Conservation (phyloP, 2,329 filamentous ascomycete species). For the Diaporthe sp. region DNA sequence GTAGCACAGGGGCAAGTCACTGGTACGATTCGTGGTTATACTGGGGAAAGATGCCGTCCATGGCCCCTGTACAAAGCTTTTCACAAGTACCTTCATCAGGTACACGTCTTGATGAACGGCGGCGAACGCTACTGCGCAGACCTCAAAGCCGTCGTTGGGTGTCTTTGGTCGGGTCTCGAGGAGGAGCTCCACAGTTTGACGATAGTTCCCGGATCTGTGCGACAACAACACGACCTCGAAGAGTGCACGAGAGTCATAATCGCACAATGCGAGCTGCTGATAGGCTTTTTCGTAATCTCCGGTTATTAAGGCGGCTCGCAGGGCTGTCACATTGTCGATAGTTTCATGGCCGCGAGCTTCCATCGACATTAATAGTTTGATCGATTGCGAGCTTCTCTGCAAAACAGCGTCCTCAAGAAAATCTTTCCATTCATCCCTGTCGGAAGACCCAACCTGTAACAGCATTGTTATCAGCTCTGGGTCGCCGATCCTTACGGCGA, state of each 20-base stretch:
- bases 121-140: not conserved
- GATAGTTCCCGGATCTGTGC: too few relatives aligned
- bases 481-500: not conserved
- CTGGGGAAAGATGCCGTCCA: not conserved
- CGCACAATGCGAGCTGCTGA: not conserved
- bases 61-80: not conserved
- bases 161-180: not conserved
- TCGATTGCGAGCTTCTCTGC: accelerated
- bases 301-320: not conserved
- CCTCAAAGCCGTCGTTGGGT: constrained; percentile 3
- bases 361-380: not conserved
- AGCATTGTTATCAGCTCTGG: not conserved
- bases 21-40: too few relatives aligned
- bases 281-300: not conserved
- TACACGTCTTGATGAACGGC: not conserved
- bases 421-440: not conserved
- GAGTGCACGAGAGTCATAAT: not conserved
- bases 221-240: not conserved
- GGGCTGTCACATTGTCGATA: not conserved
- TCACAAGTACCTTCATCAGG: not conserved
- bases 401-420: not conserved
- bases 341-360: too few relatives aligned
- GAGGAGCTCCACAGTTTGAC: not conserved
- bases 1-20: too few relatives aligned
- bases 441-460: not conserved